These are phyloP conservation scores for Stephanodiscus triporus DNA, from an alignment of 108 stramenopile species.

Conservation along the genomic window DNA sequence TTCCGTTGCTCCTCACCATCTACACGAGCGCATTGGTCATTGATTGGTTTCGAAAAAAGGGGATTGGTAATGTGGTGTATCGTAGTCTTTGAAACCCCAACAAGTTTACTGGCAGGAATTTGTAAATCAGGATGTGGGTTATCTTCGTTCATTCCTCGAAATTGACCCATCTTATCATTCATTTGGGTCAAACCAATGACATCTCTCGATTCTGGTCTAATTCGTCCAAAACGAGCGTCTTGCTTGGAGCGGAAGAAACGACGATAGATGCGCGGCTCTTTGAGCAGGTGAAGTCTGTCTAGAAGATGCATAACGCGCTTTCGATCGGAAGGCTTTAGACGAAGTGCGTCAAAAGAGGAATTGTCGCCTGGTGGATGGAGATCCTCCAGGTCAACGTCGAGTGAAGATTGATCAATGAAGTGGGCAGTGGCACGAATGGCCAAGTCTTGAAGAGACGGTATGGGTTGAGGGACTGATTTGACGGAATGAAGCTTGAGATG, in stretches of 20 bases:
- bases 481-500: conserved; percentile 30
- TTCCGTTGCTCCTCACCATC: conserved; percentile 53
- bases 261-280: conserved; percentile 72
- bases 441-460: conserved; percentile 81
- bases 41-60: conserved; percentile 36
- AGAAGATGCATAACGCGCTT: conserved; percentile 75
- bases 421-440: conserved; percentile 78
- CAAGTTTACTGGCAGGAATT: conserved; percentile 19
- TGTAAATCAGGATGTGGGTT: conserved; percentile 40
- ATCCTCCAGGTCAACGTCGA: conserved; percentile 69
- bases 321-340: conserved; percentile 59
- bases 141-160: conserved; percentile 48
- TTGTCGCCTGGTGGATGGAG: conserved; percentile 81
- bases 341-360: conserved; percentile 64
- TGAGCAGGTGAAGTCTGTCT: conserved; percentile 68
- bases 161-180: conserved; percentile 81
- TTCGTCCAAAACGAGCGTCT: conserved; percentile 62
- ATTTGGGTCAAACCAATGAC: conserved; percentile 82
- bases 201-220: conserved; percentile 64
- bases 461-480: conserved; percentile 61
- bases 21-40: conserved; percentile 24
- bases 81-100: conserved; percentile 38
- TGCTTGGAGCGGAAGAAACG: conserved; percentile 70
- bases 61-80: conserved; percentile 73
- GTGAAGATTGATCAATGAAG: conserved; percentile 60